These are phyloP conservation scores for Aspergillus bombycis DNA, from an alignment of 2,329 filamentous ascomycete genomes.

Conservation along the genomic window DNA sequence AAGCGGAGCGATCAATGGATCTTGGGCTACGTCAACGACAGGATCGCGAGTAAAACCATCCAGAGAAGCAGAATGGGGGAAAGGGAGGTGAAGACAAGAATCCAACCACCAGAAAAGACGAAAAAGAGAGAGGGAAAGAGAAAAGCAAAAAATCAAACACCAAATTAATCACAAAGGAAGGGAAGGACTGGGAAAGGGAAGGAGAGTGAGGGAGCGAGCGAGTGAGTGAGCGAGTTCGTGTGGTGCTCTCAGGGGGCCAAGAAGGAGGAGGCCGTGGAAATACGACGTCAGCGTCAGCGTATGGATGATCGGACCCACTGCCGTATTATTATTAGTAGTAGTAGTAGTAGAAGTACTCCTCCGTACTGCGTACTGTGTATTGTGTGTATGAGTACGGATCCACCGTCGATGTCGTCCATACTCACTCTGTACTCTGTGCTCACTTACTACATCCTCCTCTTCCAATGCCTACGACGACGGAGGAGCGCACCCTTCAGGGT, in stretches of 20 bases:
- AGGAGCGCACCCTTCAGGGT: neutral
- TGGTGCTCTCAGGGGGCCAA: too few relatives aligned
- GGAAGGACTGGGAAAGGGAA: conserved; percentile 6
- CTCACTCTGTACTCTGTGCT: too few relatives aligned
- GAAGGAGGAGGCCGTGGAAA: too few relatives aligned
- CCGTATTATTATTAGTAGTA: too few relatives aligned
- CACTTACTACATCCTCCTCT: too few relatives aligned
- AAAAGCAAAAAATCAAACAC: conserved; percentile 4
- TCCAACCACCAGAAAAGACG: neutral
- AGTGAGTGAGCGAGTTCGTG: neutral
- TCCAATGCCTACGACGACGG: too few relatives aligned
- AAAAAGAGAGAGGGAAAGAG: conserved; percentile 3
- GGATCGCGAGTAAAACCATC: conserved; percentile 29
- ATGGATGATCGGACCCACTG: too few relatives aligned
- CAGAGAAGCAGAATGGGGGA: conserved; percentile 6
- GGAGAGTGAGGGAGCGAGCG: neutral
- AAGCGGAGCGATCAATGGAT: conserved; percentile 16
- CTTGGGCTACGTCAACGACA: conserved; percentile 32
- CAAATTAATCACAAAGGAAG: neutral
- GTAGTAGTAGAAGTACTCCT: too few relatives aligned
- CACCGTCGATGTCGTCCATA: too few relatives aligned
- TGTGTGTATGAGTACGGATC: too few relatives aligned
- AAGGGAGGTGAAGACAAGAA: neutral
- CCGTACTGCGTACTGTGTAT: too few relatives aligned
- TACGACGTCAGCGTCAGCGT: too few relatives aligned